Evolutionary conservation across 75 land plant species (phyloP).

Genomic region (Azolla pinnata): DNA sequence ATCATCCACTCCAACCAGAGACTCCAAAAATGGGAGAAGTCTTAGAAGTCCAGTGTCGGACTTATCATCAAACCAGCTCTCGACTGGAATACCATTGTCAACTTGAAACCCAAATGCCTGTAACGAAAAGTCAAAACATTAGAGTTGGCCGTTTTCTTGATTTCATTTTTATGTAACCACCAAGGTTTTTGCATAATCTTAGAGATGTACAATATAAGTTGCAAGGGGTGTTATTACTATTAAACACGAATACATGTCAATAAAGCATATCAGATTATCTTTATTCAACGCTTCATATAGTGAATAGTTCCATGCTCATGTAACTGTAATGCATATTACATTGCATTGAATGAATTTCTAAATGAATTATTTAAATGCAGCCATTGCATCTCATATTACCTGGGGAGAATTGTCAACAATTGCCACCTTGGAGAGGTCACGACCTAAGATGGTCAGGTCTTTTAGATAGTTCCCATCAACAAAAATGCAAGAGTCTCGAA

Average conservation of each 20-base stretch:
- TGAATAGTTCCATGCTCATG: background rate
- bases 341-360: too few species aligned
- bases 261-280: too few species aligned
- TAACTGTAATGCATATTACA: background rate
- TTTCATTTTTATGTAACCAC: too few species aligned
- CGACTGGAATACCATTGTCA: conserved; percentile 80
- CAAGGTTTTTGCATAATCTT: background rate
- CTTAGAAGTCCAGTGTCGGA: conserved; percentile 43
- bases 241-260: too few species aligned
- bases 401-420: conserved; percentile 83
- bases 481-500: conserved; percentile 62
- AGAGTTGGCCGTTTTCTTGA: too few species aligned
- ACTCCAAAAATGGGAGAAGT: conserved; percentile 73
- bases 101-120: conserved; percentile 89
- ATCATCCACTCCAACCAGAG: conserved; percentile 56
- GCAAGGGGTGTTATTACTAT: too few species aligned
- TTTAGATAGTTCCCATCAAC: conserved; percentile 72
- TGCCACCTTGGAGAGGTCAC: conserved; percentile 58
- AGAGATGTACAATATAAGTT: too few species aligned
- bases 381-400: conserved; percentile 36
- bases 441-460: conserved; percentile 73
- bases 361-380: too few species aligned
- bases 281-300: too few species aligned
- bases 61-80: conserved; percentile 76
- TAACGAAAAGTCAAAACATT: background rate